A percentile compares a stretch with the other conserved stretches of the same genome.
These are phyloP conservation scores for Pseudohyphozyma bogoriensis DNA, from an alignment of 768 basidiomycete species.

Conservation along the genomic window DNA sequence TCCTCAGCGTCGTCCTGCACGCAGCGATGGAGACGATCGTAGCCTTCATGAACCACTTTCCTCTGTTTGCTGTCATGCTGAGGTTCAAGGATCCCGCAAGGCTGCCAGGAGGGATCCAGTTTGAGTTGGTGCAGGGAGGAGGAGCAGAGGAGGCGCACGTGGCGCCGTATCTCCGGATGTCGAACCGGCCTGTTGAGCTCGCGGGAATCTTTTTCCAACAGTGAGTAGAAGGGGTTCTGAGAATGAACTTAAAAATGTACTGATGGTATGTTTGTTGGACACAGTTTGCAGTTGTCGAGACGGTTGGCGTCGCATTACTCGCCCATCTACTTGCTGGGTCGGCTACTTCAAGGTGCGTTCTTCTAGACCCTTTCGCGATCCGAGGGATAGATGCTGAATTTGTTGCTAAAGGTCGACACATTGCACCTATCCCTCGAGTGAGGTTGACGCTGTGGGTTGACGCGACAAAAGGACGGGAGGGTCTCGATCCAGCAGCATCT, in stretches of 20 bases:
- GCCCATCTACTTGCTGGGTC: not conserved
- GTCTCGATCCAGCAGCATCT: too few relatives aligned
- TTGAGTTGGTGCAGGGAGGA: not conserved
- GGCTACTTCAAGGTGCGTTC: not conserved
- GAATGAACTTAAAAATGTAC: too few relatives aligned
- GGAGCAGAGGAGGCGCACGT: not conserved
- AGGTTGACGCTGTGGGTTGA: too few relatives aligned
- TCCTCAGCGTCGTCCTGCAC: constrained; percentile 51
- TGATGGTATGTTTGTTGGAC: too few relatives aligned
- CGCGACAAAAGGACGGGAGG: too few relatives aligned
- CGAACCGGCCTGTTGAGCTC: not conserved
- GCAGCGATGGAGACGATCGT: constrained; percentile 55
- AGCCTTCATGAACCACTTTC: constrained; percentile 82
- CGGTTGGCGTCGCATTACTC: constrained; percentile 2
- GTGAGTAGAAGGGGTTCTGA: too few relatives aligned
- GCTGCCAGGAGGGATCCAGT: constrained; percentile 53
- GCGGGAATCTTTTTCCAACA: constrained; percentile 5
- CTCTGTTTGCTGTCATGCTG: constrained; percentile 76
- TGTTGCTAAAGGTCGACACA: too few relatives aligned
- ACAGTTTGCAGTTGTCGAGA: not conserved
- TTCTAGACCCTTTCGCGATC: too few relatives aligned
- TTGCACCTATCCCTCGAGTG: too few relatives aligned
- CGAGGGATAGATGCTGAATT: too few relatives aligned
- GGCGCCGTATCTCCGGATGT: not conserved
- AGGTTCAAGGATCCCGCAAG: constrained; percentile 72